Evolutionary conservation across 257 asterid genomes (phyloP), one percentile per base, ranked within the genome.

Genomic region (Solanum sitiens): DNA sequence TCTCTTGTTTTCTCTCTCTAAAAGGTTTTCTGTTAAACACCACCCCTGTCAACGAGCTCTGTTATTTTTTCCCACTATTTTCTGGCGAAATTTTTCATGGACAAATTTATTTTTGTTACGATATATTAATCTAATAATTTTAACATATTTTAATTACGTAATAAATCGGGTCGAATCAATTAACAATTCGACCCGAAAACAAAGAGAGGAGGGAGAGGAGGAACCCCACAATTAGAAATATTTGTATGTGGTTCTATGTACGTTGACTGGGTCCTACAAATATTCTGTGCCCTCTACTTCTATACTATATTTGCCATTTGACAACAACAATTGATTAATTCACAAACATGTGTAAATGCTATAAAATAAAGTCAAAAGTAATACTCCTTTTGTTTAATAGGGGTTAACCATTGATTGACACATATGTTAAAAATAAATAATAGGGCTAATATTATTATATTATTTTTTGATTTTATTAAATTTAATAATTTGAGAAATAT

Each of bases 11-110:
- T 90, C 93, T 90, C 83, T 45, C 88, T 86, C 88, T 88, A 45
- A 79, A 79, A 45, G 9, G 15, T 91, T 88, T 91, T 92, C 92
- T 92, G 93, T 90, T 70, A 82, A 87, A 90, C 89, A 87, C 83
- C 63, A 68, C 35, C 89, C 65, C 68, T 35, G 76, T 39, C 83
- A 56, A 83, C 85, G 56, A 47, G 25, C 83, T 63, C 53, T 56
- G 61, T 87, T 87, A 20, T 87, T 65, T 79, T 87, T 75, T 77
- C 59, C 67, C 84, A 83, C 86, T 83, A 39, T 83, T 83, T 56
- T 33, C 73, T 61, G 86, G 53, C 33, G 56, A 75, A 40, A 25
- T 44, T 79, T 79, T 79, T 3, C 65, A 14, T 79, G 65, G 85
- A 14, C 40, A 15, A 56, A 44, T n/a, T 44, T 77, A 44, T 77